Evolutionary conservation across 164 flowering plant species (phyloP).

Genomic region (Liriodendron chinense): DNA sequence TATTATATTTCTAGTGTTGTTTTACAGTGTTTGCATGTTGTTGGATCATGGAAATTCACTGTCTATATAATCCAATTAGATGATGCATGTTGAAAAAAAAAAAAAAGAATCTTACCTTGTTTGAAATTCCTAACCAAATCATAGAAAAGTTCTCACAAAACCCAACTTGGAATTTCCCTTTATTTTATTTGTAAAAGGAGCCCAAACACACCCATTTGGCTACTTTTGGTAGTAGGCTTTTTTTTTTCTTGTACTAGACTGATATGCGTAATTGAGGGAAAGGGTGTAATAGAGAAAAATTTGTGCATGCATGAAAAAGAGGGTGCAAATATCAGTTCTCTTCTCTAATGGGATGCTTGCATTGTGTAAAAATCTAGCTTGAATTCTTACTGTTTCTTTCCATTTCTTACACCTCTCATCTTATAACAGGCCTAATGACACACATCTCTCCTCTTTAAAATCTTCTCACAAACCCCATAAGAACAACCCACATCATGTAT

Average conservation of each 20-base stretch:
- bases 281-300: background rate
- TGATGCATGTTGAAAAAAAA: background rate
- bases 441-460: background rate
- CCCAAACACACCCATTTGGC: too few relatives aligned
- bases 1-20: background rate
- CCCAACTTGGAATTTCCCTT: background rate
- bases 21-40: background rate
- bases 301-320: background rate
- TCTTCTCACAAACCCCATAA: background rate
- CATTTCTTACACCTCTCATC: background rate
- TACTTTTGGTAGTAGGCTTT: background rate
- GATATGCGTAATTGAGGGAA: background rate
- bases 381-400: background rate
- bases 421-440: background rate
- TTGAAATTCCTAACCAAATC: background rate
- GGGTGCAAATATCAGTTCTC: background rate
- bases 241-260: background rate
- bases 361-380: background rate
- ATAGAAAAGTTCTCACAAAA: background rate
- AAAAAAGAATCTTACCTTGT: background rate
- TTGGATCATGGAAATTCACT: background rate
- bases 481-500: background rate
- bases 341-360: background rate
- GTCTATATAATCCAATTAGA: background rate
- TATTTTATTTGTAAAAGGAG: background rate